Conservation (phyloP, 768 basidiomycete genomes). For the Tulasnella sp. region DNA sequence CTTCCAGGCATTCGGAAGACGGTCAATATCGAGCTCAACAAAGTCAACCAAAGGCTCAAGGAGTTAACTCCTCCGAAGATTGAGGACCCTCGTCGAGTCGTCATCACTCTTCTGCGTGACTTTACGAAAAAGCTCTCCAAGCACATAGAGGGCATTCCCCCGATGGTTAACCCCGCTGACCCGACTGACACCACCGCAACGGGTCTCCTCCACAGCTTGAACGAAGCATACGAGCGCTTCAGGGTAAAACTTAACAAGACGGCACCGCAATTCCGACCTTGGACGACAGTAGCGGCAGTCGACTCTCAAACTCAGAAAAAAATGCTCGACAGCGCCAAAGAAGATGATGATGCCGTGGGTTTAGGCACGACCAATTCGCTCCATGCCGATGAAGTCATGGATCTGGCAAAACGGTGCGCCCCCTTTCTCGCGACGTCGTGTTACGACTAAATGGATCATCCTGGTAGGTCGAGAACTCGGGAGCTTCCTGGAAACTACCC, state of each 20-base stretch:
- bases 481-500: slow-evolving; percentile 66
- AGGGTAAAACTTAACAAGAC: slow-evolving; percentile 49
- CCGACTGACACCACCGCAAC: slow-evolving; percentile 35
- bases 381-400: slow-evolving; percentile 33
- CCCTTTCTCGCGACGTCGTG: background rate
- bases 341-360: slow-evolving; percentile 39
- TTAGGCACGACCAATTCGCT: slow-evolving; percentile 42
- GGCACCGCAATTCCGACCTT: slow-evolving; percentile 58
- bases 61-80: slow-evolving; percentile 54
- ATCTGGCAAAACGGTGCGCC: slow-evolving; percentile 26
- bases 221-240: slow-evolving; percentile 50
- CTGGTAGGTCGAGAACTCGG: slow-evolving; percentile 58
- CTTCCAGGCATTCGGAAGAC: slow-evolving; percentile 62
- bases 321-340: slow-evolving; percentile 30
- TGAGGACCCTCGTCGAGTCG: slow-evolving; percentile 54
- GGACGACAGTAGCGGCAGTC: slow-evolving; percentile 34
- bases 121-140: slow-evolving; percentile 49
- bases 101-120: slow-evolving; percentile 46
- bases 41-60: slow-evolving; percentile 40
- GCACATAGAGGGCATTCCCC: slow-evolving; percentile 53
- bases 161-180: background rate
- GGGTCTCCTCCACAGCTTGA: slow-evolving; percentile 53
- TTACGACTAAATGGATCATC: background rate
- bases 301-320: background rate
- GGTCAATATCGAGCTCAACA: slow-evolving; percentile 46